phyloP scores from a whole-genome alignment of 202 grass and related monocot genomes.

The Alloteropsis angusta region DNA sequence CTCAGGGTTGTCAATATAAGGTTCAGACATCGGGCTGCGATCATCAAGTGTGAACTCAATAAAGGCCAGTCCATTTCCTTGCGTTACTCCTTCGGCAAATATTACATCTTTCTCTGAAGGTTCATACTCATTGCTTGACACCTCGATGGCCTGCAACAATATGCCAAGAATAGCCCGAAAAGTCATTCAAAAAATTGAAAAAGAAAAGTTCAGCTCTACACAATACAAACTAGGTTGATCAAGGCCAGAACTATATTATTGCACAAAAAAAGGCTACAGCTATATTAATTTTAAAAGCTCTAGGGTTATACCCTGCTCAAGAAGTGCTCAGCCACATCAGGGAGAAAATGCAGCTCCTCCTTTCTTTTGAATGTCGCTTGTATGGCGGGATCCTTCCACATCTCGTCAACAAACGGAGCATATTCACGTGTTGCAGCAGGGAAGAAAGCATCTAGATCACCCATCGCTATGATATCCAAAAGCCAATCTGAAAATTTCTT shows the following conservation, averaged over 20 bases:
- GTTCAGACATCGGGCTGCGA: conserved; percentile 86
- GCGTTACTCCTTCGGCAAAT: conserved; percentile 87
- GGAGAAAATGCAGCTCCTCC: conserved; percentile 82
- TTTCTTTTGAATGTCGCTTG: conserved; percentile 87
- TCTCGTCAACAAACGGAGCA: conserved; percentile 86
- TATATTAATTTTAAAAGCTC: not conserved
- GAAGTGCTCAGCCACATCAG: conserved; percentile 87
- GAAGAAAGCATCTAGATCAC: conserved; percentile 91
- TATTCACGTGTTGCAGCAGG: conserved; percentile 97
- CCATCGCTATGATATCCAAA: conserved; percentile 97
- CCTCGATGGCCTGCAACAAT: conserved; percentile 71
- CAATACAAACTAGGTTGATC: not conserved
- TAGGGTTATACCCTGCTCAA: conserved; percentile 57
- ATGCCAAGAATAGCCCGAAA: not conserved
- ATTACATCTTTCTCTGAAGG: conserved; percentile 94
- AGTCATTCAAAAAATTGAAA: not conserved
- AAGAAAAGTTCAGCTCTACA: not conserved
- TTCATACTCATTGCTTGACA: conserved; percentile 98
- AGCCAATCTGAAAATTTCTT: conserved; percentile 99
- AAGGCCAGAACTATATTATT: not conserved
- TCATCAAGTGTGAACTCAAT: conserved; percentile 96
- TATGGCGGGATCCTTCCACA: conserved; percentile 92
- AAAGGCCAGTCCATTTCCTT: conserved; percentile 85
- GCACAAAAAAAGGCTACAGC: no score
- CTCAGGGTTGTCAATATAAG: conserved; percentile 81